Percentiles rank a stretch among this genome's conserved stretches.
These are phyloP conservation scores for Fusarium coicis DNA, from an alignment of 2,329 filamentous ascomycete genomes.

Conservation along the genomic window DNA sequence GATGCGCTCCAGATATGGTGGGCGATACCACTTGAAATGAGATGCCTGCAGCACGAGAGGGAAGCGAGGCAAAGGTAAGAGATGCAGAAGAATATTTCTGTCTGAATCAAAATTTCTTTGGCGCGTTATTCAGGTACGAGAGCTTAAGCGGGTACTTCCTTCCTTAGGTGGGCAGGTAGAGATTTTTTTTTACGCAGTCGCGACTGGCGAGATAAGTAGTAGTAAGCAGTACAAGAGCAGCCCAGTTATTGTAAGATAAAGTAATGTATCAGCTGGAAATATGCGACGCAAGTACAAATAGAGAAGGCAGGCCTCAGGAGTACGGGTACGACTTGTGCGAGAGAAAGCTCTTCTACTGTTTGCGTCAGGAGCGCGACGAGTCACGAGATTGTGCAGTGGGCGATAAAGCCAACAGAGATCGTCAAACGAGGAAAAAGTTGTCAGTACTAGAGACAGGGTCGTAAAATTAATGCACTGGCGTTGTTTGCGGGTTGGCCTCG, in stretches of 20 bases:
- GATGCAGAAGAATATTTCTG: constrained; percentile 15
- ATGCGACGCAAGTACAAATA: constrained; percentile 40
- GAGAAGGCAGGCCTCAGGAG: constrained; percentile 42
- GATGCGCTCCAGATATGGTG: constrained; percentile 26
- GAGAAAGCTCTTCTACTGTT: constrained; percentile 45
- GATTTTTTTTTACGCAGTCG: constrained; percentile 43
- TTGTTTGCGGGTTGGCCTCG: constrained; percentile 18
- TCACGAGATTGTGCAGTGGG: constrained; percentile 40
- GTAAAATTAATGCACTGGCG: constrained; percentile 21
- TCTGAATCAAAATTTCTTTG: constrained; percentile 25
- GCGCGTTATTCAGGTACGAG: constrained; percentile 38
- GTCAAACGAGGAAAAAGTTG: constrained; percentile 23
- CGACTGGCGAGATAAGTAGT: constrained; percentile 36
- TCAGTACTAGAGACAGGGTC: constrained; percentile 28
- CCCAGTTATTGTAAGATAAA: constrained; percentile 2
- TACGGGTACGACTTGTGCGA: constrained; percentile 42
- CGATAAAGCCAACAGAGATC: constrained; percentile 18
- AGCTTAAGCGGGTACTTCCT: constrained; percentile 32
- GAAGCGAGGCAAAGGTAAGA: constrained; percentile 7
- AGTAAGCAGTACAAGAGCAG: constrained; percentile 39
- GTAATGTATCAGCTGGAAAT: constrained; percentile 17
- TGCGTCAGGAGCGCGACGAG: constrained; percentile 42
- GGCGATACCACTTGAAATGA: constrained; percentile 17
- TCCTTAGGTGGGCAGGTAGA: constrained; percentile 20
- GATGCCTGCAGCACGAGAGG: constrained; percentile 34